These are phyloP conservation scores for Ogataea siamensis DNA, from an alignment of 805 yeast genomes.

Conservation along the genomic window DNA sequence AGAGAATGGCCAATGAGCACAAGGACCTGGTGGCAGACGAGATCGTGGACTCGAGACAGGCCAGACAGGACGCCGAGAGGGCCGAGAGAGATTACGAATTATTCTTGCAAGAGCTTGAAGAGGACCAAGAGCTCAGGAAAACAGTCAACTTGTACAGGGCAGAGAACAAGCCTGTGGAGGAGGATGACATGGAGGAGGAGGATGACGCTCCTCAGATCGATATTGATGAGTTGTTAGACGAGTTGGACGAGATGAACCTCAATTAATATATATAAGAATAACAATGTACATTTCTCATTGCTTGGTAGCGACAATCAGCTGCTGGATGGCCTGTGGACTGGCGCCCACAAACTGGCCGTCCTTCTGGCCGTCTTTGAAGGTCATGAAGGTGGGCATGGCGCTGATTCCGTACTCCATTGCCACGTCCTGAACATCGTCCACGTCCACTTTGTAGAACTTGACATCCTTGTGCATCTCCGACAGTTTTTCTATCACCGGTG, in stretches of 20 bases:
- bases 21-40: constrained; percentile 77
- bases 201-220: constrained; percentile 86
- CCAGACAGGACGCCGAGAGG: constrained; percentile 83
- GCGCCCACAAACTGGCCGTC: constrained; percentile 67
- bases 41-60: constrained; percentile 54
- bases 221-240: constrained; percentile 91
- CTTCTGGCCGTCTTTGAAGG: constrained; percentile 59
- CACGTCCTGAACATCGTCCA: constrained; percentile 58
- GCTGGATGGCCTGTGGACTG: constrained; percentile 39
- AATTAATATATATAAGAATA: constrained; percentile 33
- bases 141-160: constrained; percentile 86
- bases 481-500: constrained; percentile 50
- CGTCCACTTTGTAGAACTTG: constrained; percentile 67
- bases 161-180: constrained; percentile 41
- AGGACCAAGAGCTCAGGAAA: constrained; percentile 91
- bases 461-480: constrained; percentile 47
- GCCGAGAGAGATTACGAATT: constrained; percentile 94
- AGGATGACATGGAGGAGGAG: constrained; percentile 37
- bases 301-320: constrained; percentile 28
- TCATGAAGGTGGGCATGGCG: constrained; percentile 76
- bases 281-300: constrained; percentile 1
- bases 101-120: constrained; percentile 96
- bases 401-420: constrained; percentile 60
- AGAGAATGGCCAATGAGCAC: constrained; percentile 97
- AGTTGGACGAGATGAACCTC: constrained; percentile 88